phyloP scores from a whole-genome alignment of 768 basidiomycete genomes.

The Leccinum longicurvipes region DNA sequence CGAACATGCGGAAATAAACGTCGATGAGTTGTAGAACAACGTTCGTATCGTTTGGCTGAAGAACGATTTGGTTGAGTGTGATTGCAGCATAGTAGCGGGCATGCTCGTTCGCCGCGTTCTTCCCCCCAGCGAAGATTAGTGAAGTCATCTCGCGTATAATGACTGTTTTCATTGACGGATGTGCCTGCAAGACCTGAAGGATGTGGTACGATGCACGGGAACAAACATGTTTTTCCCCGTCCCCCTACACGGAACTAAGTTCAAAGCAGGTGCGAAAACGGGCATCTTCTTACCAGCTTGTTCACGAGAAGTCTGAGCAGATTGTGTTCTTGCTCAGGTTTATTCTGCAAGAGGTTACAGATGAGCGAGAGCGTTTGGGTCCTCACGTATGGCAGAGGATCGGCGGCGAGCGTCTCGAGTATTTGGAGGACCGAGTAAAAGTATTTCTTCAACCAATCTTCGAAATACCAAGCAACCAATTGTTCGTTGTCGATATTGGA shows the following conservation, averaged over 20 bases:
- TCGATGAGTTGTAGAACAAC: conserved; percentile 80
- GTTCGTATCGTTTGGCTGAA: conserved; percentile 61
- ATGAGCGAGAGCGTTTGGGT: conserved; percentile 79
- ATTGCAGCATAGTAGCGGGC: conserved; percentile 89
- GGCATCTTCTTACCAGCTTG: conserved; percentile 65
- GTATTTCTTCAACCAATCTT: conserved; percentile 97
- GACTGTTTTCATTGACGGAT: conserved; percentile 90
- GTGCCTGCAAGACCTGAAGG: conserved; percentile 83
- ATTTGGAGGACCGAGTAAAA: conserved; percentile 91
- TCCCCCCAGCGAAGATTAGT: conserved; percentile 48
- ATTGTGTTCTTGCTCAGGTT: conserved; percentile 98
- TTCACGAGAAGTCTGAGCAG: conserved; percentile 88
- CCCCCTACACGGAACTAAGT: conserved; percentile 53
- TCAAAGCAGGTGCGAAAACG: not conserved
- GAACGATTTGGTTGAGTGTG: conserved; percentile 90
- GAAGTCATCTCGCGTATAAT: conserved; percentile 84
- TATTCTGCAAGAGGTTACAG: conserved; percentile 75
- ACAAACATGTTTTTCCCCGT: conserved; percentile 81
- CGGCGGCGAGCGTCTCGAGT: conserved; percentile 81
- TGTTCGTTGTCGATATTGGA: conserved; percentile 65
- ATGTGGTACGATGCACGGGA: conserved; percentile 89
- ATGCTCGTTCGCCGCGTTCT: conserved; percentile 54
- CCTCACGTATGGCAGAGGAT: conserved; percentile 84
- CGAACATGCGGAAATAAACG: conserved; percentile 93
- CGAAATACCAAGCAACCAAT: conserved; percentile 84